Evolutionary conservation across 73 alveolate genomes (phyloP).

Genomic region (Paramecium sonneborni): DNA sequence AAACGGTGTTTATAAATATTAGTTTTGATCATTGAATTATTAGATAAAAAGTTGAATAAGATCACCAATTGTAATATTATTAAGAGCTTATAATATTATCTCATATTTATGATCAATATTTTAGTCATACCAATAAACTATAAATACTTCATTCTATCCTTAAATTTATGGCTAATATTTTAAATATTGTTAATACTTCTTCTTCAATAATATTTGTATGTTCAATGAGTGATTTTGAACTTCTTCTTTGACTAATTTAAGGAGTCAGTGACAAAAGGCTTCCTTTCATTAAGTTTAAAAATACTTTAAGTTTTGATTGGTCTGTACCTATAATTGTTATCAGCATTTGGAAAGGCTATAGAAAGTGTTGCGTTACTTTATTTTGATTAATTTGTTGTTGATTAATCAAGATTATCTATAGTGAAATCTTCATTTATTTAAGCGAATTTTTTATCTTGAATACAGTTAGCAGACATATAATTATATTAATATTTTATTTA

Average conservation of each 20-base stretch:
- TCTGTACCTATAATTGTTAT: not conserved
- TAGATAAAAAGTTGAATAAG: not conserved
- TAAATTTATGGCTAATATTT: not conserved
- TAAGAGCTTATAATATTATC: not conserved
- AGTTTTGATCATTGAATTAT: not conserved
- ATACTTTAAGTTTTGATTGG: not conserved
- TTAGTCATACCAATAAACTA: not conserved
- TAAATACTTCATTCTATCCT: not conserved
- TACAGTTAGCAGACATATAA: constrained; percentile 22
- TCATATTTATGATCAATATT: not conserved
- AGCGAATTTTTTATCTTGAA: not conserved
- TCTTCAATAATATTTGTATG: not conserved
- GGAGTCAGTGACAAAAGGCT: not conserved
- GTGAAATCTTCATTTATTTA: not conserved
- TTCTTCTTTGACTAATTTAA: not conserved
- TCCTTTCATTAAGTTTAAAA: not conserved
- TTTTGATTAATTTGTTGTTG: constrained; percentile 25
- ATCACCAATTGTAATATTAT: not conserved
- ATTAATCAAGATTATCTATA: not conserved
- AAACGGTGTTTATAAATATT: not conserved
- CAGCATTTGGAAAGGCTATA: not conserved
- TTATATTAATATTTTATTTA: not conserved
- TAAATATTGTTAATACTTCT: not conserved
- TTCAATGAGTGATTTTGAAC: not conserved
- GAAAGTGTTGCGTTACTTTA: constrained; percentile 25